Base-by-base conservation (phyloP, 768 basidiomycete species). In the Phanerochaete carnosa region DNA sequence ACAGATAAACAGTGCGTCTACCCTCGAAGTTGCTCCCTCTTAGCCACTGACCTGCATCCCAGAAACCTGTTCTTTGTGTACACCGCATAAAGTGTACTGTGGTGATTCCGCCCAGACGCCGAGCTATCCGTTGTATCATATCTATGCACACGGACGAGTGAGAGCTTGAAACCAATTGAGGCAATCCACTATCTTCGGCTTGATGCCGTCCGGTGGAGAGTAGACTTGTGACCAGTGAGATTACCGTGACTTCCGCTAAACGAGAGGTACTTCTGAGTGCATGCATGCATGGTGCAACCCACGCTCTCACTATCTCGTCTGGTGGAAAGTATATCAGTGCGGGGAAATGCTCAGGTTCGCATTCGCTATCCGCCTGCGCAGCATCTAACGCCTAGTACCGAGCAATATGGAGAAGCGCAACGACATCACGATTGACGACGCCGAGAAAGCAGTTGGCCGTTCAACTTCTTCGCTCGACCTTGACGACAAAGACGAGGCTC, bases 41-140 rank as follows among this genome's bases (percentile, higher is more conserved):
- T 51, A 13, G 8, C 28, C 26, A 30, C 55, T 64, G 33, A 64
- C 51, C 3, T n/a, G 19, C 2, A 1, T n/a, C 50, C 23, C 61
- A 84, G 84, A 72, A 87, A 86, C 64, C 69, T 80, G 19, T 86
- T 78, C 69, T 87, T 87, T 63, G 75, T 83, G 7, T 86, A 86
- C 64, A 85, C 83, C 30, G 74, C 78, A 23, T 86, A 70, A 68
- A 3, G 16, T 52, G 53, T 55, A 60, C 33, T 45, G 22, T 52
- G 8, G 12, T 29, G 15, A 32, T 22, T 32, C 7, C 28, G 9
- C 22, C 15, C 30, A 5, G 22, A 29, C 45, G 28, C 47, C 47
- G 23, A 49, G 23, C 47, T 5, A 19, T 25, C 25, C 22, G 19
- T 43, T 43, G 11, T 43, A 43, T 43, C 8, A 19, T 43, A 43